Evolutionary conservation across 106 monocot genomes (phyloP).

Genomic region (Platanthera guangdongensis): DNA sequence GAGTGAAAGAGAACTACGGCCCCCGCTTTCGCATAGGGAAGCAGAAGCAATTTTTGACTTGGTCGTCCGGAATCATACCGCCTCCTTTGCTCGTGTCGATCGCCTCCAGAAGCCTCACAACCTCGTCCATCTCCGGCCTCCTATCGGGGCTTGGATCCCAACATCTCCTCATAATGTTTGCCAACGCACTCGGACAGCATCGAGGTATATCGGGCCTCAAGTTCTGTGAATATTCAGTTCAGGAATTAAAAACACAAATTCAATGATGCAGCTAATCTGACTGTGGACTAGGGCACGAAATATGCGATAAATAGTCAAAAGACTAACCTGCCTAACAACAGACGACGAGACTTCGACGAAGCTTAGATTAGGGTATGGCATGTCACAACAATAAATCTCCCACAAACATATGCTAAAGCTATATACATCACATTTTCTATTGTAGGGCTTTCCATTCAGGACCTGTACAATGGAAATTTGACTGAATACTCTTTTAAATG

Average conservation of each 20-base stretch:
- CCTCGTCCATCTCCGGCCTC: conserved; percentile 63
- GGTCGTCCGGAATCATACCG: conserved; percentile 62
- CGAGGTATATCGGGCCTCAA: conserved; percentile 64
- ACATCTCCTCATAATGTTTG: conserved; percentile 44
- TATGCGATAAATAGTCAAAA: background rate
- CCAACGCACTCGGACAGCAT: conserved; percentile 44
- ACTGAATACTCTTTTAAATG: background rate
- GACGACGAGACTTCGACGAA: conserved; percentile 51
- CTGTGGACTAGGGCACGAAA: no score
- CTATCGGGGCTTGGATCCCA: conserved; percentile 58
- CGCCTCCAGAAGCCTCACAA: conserved; percentile 46
- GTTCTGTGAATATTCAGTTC: conserved; percentile 20
- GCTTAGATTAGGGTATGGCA: conserved; percentile 54
- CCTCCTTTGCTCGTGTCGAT: conserved; percentile 57
- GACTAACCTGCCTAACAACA: conserved; percentile 44
- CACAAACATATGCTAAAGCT: conserved; percentile 74
- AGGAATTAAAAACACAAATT: background rate
- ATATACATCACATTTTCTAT: conserved; percentile 65
- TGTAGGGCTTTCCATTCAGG: conserved; percentile 62
- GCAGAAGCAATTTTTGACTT: conserved; percentile 17
- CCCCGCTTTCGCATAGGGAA: conserved; percentile 26
- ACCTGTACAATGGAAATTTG: conserved; percentile 28
- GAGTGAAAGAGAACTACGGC: conserved; percentile 18
- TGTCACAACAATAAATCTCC: conserved; percentile 71
- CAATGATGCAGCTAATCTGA: no score